These are phyloP conservation scores for Primulina tabacum DNA, from an alignment of 257 asterid species.

Conservation along the genomic window DNA sequence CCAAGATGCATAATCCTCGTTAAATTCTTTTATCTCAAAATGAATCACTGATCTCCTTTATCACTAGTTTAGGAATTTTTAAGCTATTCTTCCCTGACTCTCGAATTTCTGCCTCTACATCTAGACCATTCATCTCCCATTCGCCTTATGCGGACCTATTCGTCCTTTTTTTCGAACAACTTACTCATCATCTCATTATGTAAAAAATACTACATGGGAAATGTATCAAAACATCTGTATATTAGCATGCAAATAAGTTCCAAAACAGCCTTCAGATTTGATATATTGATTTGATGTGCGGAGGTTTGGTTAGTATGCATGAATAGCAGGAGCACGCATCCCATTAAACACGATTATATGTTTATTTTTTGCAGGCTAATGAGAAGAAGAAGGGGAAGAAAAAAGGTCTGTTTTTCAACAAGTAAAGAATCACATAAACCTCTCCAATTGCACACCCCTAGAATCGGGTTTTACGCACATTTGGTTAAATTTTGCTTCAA, in stretches of 20 bases:
- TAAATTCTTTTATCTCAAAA: not conserved
- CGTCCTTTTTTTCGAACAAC: not conserved
- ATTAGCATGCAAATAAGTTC: not conserved
- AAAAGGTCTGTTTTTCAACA: constrained; percentile 68
- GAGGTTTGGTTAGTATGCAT: not conserved
- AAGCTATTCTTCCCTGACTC: not conserved
- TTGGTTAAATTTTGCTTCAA: not conserved
- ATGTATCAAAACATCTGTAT: not conserved
- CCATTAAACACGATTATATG: not conserved
- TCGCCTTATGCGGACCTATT: no score
- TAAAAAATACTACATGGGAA: not conserved
- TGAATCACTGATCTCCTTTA: not conserved
- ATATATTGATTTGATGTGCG: not conserved
- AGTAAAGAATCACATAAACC: constrained; percentile 29
- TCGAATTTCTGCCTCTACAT: not conserved
- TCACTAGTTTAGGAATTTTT: not conserved
- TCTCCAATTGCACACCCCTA: not conserved
- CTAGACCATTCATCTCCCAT: no score
- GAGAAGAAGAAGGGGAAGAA: constrained; percentile 75
- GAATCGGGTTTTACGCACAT: not conserved
- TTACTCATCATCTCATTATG: not conserved
- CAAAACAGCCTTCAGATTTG: not conserved
- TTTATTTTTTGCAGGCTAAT: constrained; percentile 57
- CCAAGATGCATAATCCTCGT: not conserved
- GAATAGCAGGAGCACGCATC: no score